Evolutionary conservation across 306 rosid genomes (phyloP).

Genomic region (Gleditsia sinensis): DNA sequence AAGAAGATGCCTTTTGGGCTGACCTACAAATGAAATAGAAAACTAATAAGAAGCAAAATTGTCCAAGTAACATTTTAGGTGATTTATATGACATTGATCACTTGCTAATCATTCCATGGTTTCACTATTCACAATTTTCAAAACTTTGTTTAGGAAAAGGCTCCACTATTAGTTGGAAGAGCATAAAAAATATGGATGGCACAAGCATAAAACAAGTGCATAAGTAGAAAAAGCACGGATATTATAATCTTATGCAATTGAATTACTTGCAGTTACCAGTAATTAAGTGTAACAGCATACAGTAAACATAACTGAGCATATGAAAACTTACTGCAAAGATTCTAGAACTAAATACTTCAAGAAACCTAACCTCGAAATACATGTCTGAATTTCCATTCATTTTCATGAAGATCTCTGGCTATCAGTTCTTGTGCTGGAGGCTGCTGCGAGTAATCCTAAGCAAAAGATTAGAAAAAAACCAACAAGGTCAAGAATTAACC

Average conservation of each 20-base stretch:
- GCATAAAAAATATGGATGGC: background rate
- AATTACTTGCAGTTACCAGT: background rate
- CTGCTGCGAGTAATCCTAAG: slow-evolving; percentile 52
- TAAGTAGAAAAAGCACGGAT: background rate
- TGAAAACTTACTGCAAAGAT: background rate
- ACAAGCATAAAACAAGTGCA: background rate
- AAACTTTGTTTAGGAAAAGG: background rate
- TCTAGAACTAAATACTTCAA: background rate
- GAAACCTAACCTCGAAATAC: slow-evolving; percentile 47
- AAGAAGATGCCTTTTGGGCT: slow-evolving; percentile 40
- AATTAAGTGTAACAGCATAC: background rate
- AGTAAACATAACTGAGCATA: background rate
- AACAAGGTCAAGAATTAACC: background rate
- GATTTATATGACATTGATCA: background rate
- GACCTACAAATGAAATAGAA: slow-evolving; percentile 36
- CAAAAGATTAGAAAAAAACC: background rate
- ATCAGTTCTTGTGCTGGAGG: no score
- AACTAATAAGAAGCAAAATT: background rate
- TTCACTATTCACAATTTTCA: background rate
- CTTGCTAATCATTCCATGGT: background rate
- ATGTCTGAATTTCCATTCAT: no score
- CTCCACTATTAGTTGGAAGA: background rate
- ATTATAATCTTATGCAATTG: background rate
- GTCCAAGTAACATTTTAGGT: background rate
- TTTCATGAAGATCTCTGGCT: no score